These are phyloP conservation scores for Allomyces arbusculus DNA, from an alignment of 192 early-diverging fungal genomes.

Conservation along the genomic window DNA sequence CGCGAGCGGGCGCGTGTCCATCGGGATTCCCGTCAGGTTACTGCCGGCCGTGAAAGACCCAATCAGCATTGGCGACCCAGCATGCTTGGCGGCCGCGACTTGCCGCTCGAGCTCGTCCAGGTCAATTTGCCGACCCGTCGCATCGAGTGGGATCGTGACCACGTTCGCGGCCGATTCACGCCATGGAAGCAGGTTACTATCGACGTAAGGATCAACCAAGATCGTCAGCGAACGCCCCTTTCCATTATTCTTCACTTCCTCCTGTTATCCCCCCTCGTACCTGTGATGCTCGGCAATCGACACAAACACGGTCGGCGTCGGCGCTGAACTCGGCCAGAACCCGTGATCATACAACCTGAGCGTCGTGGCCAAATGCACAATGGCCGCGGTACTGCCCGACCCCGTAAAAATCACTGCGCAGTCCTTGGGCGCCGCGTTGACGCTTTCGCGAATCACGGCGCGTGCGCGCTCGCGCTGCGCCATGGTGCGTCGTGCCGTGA, in stretches of 20 bases:
- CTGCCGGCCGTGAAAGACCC: slow-evolving; percentile 19
- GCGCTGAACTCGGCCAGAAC: neutral
- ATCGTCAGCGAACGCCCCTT: too few species aligned
- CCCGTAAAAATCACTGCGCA: slow-evolving; percentile 6
- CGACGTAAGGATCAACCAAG: too few species aligned
- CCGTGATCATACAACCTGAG: neutral
- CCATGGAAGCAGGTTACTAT: slow-evolving; percentile 17
- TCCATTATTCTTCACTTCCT: too few species aligned
- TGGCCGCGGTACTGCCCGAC: slow-evolving; percentile 5
- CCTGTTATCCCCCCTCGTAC: too few species aligned
- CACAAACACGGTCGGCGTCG: slow-evolving; percentile 15
- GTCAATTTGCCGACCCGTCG: slow-evolving; percentile 5
- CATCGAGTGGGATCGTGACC: slow-evolving; percentile 9
- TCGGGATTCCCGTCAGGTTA: slow-evolving; percentile 17
- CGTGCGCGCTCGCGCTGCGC: slow-evolving; percentile 5
- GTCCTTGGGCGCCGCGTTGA: slow-evolving; percentile 4
- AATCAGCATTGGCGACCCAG: slow-evolving; percentile 7
- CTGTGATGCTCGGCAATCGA: slow-evolving; percentile 24
- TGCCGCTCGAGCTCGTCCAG: slow-evolving; percentile 7
- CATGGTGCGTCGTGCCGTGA: slow-evolving; percentile 2
- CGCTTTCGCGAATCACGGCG: neutral
- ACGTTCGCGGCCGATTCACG: slow-evolving; percentile 17
- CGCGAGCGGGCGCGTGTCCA: slow-evolving; percentile 11
- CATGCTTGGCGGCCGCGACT: neutral
- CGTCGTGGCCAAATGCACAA: slow-evolving; percentile 1